These are phyloP conservation scores for Coemansia sp. DNA, from an alignment of 192 early-diverging fungal species.

Conservation along the genomic window DNA sequence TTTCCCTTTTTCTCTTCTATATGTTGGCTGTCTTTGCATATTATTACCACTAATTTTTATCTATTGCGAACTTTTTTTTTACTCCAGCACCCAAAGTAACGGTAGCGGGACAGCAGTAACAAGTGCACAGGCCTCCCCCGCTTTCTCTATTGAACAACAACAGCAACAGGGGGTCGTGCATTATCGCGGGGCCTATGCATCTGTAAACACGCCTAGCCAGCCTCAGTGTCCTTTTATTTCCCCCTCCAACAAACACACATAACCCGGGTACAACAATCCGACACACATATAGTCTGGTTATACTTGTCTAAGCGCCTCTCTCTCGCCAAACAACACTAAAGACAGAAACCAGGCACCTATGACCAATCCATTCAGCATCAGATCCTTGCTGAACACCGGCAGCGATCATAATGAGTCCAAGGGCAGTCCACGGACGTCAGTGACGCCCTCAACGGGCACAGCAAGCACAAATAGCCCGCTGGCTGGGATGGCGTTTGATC, in stretches of 20 bases:
- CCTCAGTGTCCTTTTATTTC: neutral
- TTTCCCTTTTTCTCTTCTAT: too few relatives aligned
- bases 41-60: too few relatives aligned
- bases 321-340: neutral
- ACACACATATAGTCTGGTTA: too few relatives aligned
- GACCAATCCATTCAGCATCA: slow-evolving; percentile 10
- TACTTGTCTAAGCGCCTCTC: neutral
- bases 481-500: neutral
- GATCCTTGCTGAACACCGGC: slow-evolving; percentile 13
- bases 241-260: neutral
- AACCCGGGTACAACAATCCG: too few relatives aligned
- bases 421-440: slow-evolving; percentile 3
- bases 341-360: neutral
- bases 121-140: neutral
- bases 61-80: neutral
- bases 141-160: neutral
- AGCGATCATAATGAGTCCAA: neutral
- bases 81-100: neutral
- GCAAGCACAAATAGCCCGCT: slow-evolving; percentile 8
- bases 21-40: too few relatives aligned
- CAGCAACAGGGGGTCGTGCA: too few relatives aligned
- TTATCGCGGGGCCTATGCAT: slow-evolving; percentile 2
- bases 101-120: neutral
- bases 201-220: neutral
- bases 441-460: slow-evolving; percentile 9